Evolutionary conservation across 345 rosid species (phyloP), one percentile per base, ranked within the genome.

Genomic region (Zanthoxylum bungeanum): DNA sequence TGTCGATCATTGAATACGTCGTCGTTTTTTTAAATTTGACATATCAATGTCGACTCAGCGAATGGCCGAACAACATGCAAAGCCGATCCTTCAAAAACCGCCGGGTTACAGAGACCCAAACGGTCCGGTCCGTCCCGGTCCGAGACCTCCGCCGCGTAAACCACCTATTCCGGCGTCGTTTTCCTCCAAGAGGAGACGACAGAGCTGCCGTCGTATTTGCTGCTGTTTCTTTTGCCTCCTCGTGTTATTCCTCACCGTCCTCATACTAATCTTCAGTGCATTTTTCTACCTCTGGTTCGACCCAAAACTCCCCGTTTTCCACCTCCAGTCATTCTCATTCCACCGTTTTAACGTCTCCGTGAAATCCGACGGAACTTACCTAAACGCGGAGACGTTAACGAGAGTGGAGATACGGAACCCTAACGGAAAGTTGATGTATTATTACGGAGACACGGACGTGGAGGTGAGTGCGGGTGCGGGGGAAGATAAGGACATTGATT

Each of bases 261-360:
- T 87, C 52, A 10, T 89, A 57, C 7, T 80, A 1, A 24, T 86
- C n/a, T 56, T 52, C 40, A 65, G 63, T 8, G 88, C 75, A 1
- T 4, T 85, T 37, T 82, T 92, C 78, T 92, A 83, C 85, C 78
- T 94, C 73, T 94, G 93, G 94, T 88, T 78, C 77, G 82, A 90
- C 73, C 98, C 98, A 0, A 85, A 86, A 70, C 72, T 78, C 33
- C 98, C 98, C 0, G 70, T 75, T 0, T 85, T 90, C 74, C 88
- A 79, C 82, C 80, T 94, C 81, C 78, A 80, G 62, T 90, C 97
- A 0, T 76, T 89, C 78, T 81, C 79, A 51, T 57, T 90, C 68
- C 75, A 85, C n/a, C 70, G 63, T 0, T 85, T 92, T 51, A 79
- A 75, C 78, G 83, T 92, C 73, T 25, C 82, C 37, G 30, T 36